Base-by-base conservation (phyloP, 257 asterid species). In the Primulina eburnea region DNA sequence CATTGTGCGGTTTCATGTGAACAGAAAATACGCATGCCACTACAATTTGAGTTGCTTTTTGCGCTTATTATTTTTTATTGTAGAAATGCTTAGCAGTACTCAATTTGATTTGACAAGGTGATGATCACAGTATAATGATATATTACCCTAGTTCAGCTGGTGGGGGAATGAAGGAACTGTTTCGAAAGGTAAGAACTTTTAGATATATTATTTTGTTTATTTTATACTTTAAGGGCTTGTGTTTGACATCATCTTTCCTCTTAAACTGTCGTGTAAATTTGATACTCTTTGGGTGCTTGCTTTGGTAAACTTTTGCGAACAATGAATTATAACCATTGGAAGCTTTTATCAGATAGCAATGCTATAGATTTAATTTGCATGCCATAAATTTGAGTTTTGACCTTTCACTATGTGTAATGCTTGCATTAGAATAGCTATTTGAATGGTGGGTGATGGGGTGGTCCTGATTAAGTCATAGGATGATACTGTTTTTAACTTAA, bases 81-180 rank as follows among this genome's bases (percentile, higher is more conserved):
- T 53, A 29, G 67, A 62, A 64, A 57, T 66, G 74, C 72, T 56
- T 68, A 62, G 59, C 60, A 60, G 68, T 71, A 68, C 69, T 79
- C 76, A 62, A 73, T 76, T 52, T 64, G 70, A 73, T 82, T 78
- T 71, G 57, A 81, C 85, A 80, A 94, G 99, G 92, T 85, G 97
- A 94, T 79, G 91, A 94, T 78, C 99, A 94, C 82, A 82, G 97
- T 69, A 89, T 94, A 73, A 84, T 81, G 89, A 84, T 84, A 67
- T 84, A 84, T 73, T 84, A 84, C 59, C 89, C 89, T 55, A 84
- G 86, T 73, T 76, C 89, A 64, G 89, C 89, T 8, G 89, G 89
- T 64, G 85, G 89, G 34, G 89, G 89, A 32, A 84, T 84, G 89
- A 84, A 84, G 69, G 79, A 79, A 72, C 74, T 84, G 77, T 84